phyloP scores from a whole-genome alignment of 352 stramenopile species.

The Globisporangium nunn region DNA sequence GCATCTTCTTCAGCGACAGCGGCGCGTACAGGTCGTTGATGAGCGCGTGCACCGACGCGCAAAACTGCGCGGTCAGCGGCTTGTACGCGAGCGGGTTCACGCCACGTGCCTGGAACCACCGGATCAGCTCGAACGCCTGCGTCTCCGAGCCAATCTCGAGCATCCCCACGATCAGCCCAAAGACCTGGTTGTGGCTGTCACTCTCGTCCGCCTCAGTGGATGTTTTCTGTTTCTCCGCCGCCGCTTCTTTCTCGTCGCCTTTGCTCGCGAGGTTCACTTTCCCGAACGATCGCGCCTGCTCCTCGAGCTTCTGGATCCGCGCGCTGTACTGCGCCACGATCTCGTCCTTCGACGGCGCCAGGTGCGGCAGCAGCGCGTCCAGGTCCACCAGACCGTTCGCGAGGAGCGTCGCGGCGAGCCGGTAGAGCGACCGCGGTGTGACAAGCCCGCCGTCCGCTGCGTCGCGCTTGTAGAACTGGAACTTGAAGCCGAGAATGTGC shows the following conservation, averaged over 20 bases:
- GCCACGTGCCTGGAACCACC: conserved; percentile 61
- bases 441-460: conserved; percentile 20
- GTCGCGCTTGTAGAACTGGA: conserved; percentile 83
- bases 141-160: conserved; percentile 63
- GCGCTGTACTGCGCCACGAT: conserved; percentile 38
- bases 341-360: conserved; percentile 58
- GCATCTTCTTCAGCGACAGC: conserved; percentile 46
- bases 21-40: conserved; percentile 45
- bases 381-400: conserved; percentile 71
- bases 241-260: conserved; percentile 20
- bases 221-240: conserved; percentile 9
- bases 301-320: conserved; percentile 39
- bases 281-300: conserved; percentile 55
- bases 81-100: conserved; percentile 63
- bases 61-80: conserved; percentile 58
- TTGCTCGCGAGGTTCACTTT: conserved; percentile 70
- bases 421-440: conserved; percentile 73
- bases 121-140: conserved; percentile 72
- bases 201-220: conserved; percentile 11
- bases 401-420: conserved; percentile 84
- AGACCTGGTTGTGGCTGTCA: conserved; percentile 67
- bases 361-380: conserved; percentile 72
- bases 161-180: conserved; percentile 74
- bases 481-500: conserved; percentile 92
- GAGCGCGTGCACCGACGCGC: conserved; percentile 57